phyloP scores from a whole-genome alignment of 441 rosid genomes.

The Populus hybrid region DNA sequence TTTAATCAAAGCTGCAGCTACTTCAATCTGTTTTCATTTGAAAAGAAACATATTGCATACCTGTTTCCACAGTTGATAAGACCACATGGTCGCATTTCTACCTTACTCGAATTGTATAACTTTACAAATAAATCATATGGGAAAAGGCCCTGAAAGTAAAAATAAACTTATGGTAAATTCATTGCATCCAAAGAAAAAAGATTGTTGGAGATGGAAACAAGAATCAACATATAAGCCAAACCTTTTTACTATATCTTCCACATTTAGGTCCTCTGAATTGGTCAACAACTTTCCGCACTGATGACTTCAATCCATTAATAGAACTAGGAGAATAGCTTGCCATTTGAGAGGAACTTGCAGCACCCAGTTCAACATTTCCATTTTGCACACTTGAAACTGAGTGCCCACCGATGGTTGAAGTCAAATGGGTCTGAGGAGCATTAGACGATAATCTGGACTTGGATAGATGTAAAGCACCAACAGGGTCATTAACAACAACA shows the following conservation, averaged over 20 bases:
- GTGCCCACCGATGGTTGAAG: slow-evolving; percentile 25
- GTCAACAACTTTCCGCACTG: slow-evolving; percentile 66
- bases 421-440: slow-evolving; percentile 30
- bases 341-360: slow-evolving; percentile 26
- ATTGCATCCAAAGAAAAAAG: not conserved
- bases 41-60: slow-evolving; percentile 30
- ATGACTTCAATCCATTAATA: slow-evolving; percentile 58
- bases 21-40: slow-evolving; percentile 1
- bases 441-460: slow-evolving; percentile 29
- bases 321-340: slow-evolving; percentile 33
- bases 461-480: slow-evolving; percentile 22
- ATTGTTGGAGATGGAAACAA: slow-evolving; percentile 7
- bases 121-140: slow-evolving; percentile 70
- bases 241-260: slow-evolving; percentile 71
- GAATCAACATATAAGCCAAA: slow-evolving; percentile 25
- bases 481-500: slow-evolving; percentile 19
- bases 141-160: slow-evolving; percentile 45
- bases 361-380: slow-evolving; percentile 35
- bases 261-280: slow-evolving; percentile 63
- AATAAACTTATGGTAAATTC: slow-evolving; percentile 13
- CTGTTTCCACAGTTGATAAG: slow-evolving; percentile 89
- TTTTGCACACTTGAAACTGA: slow-evolving; percentile 34
- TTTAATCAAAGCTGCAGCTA: not conserved
- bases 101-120: slow-evolving; percentile 60
- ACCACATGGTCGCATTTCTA: slow-evolving; percentile 77